Evolutionary conservation across 805 yeast species (phyloP), one percentile per base, ranked within the genome.

Genomic region (Limtongozyma cylindracea): DNA sequence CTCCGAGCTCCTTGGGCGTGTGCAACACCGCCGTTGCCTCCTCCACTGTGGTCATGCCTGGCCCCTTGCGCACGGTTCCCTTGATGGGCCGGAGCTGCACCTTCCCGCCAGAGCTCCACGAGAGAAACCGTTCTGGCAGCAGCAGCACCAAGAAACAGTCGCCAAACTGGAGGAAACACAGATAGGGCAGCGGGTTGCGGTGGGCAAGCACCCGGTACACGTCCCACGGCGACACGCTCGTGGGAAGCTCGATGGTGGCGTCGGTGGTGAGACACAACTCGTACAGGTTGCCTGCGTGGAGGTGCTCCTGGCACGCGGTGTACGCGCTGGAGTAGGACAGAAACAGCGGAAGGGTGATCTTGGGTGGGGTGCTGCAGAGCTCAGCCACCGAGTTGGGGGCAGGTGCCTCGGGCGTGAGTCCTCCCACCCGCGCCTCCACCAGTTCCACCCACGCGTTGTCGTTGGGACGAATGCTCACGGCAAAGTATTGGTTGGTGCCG

Each of bases 41-140:
- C 16, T 52, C 69, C 7, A 50, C 33, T 6, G 6, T 6, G 5
- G 61, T 53, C 47, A 72, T 53, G 0, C 45, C 57, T 0, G 54
- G 46, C 0, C 61, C 45, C 32, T 77, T 78, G 31, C 55, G 63
- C 2, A 88, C 93, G 0, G 99, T 88, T 4, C 99, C 99, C 40
- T 88, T 88, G 25, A 88, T 88, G 2, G 99, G 99, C 24, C 96
- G 54, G 37, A 88, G 54, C 42, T 88, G 91, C 26, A 88, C 72
- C 12, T 29, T 31, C 7, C 17, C 15, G 12, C 52, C 40, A 24
- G 56, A 49, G 21, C 38, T 55, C 94, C 96, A 91, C 3, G 69
- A 58, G 23, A 91, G 38, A 35, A 88, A 91, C 29, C 98, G 52
- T 41, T 88, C 99, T 0, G 99, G 99, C 0, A 96, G 84, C 0